phyloP scores from a whole-genome alignment of 352 stramenopile genomes.

The Pythium grandisporangium region DNA sequence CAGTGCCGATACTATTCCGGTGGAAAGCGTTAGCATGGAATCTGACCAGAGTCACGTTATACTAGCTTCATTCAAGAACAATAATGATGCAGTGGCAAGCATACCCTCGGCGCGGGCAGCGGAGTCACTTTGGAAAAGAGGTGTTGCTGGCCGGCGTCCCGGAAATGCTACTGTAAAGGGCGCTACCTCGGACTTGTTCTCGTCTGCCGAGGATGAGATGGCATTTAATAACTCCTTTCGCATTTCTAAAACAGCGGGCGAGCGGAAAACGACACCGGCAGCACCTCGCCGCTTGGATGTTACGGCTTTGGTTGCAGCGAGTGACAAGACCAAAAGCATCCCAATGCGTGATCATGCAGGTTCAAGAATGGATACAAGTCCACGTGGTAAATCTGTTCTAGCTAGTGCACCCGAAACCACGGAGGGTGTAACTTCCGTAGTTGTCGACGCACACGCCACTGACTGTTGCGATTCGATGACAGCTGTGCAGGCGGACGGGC shows the following conservation, averaged over 20 bases:
- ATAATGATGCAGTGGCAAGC: no score
- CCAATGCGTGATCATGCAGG: no score
- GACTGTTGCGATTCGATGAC: neutral
- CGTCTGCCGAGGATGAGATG: slow-evolving; percentile 17
- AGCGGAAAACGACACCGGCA: slow-evolving; percentile 3
- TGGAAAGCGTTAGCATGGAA: no score
- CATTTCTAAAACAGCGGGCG: slow-evolving; percentile 18
- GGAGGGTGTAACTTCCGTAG: neutral
- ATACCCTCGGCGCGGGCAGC: no score
- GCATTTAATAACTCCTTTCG: slow-evolving; percentile 23
- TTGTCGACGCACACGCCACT: neutral
- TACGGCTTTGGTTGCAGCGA: no score
- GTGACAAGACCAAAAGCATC: no score
- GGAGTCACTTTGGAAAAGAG: slow-evolving; percentile 40
- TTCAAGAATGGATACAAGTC: no score
- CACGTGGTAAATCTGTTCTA: neutral
- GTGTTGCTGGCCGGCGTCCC: slow-evolving; percentile 6
- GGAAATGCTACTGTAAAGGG: slow-evolving; percentile 1
- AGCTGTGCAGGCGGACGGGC: neutral
- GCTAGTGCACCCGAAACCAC: neutral
- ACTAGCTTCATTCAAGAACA: no score
- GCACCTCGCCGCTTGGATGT: neutral
- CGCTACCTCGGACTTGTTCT: slow-evolving; percentile 12
- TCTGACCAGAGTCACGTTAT: no score
- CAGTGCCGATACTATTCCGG: no score